Base-by-base conservation (phyloP, 139 green algal genomes). In the Volvox reticuliferus region DNA sequence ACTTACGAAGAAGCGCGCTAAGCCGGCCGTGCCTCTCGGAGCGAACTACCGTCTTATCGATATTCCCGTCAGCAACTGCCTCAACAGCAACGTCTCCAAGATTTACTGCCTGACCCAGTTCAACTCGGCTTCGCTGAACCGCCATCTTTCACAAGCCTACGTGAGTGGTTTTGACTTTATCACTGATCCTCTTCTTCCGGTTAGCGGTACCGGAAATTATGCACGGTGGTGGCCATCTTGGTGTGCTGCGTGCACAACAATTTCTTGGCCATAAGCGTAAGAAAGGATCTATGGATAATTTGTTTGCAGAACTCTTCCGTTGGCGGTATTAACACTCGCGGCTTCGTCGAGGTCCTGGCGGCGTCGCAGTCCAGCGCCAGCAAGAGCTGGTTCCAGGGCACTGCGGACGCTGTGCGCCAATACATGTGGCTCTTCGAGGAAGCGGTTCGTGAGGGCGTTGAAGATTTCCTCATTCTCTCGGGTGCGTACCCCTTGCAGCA, bases 71-170 rank as follows among this genome's bases (percentile, higher is more conserved):
- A 98, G 93, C 95, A 99, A 99, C 95, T 99, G 98, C 96, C 98
- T 99, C 91, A 99, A 99, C 97, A 97, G 93, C 93, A 97, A 98
- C 91, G 96, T 99, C 82, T 99, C 97, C 95, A 99, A 99, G 94
- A 99, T 99, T 88, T 99, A 99, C 96, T 99, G 97, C 94, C 95
- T 99, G 22, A 99, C 98, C 26, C 98, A 99, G 96, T 99, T 99
- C 98, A 99, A 99, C 96, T 99, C 97, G 24, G 98, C 98, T 20
- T 99, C 98, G 28, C 97, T 99, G 67, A 99, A 99, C 95, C 93
- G 98, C 33, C 98, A 99, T 92, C 93, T 99, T 65, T 98, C 97
- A 6, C 96, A 98, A 86, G 98, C 98, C 35, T 99, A 99, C 93
- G 96, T 97, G 88, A 96, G 96, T 93, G 21, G 0, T 71, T 67